Conservation (phyloP, 768 basidiomycete species). For the Pleurotus tuoliensis region DNA sequence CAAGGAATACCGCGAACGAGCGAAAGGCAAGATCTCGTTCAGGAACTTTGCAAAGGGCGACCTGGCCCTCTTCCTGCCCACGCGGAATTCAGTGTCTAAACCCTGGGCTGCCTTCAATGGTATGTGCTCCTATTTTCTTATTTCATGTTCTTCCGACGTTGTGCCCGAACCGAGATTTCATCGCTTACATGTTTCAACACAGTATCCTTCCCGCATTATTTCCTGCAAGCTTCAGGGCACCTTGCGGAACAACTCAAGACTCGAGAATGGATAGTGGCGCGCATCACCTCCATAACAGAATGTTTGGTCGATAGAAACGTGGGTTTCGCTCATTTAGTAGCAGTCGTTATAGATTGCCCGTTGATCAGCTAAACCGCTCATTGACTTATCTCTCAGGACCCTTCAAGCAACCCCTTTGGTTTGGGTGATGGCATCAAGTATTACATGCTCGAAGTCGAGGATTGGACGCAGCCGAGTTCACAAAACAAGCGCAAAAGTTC, state of each 20-base stretch:
- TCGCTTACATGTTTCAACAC: conserved; percentile 16
- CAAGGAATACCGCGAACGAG: conserved; percentile 92
- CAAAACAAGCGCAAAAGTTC: conserved; percentile 55
- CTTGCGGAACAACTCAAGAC: conserved; percentile 87
- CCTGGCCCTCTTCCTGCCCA: conserved; percentile 92
- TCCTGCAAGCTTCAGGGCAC: conserved; percentile 83
- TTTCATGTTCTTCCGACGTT: neutral
- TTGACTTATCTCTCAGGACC: conserved; percentile 47
- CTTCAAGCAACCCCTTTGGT: conserved; percentile 83
- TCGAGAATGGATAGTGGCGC: conserved; percentile 92
- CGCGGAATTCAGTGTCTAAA: conserved; percentile 87
- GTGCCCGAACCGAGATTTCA: conserved; percentile 31
- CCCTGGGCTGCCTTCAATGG: conserved; percentile 99
- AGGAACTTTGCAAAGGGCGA: conserved; percentile 94
- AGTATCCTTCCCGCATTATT: conserved; percentile 98
- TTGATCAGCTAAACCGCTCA: neutral
- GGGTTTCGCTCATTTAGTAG: conserved; percentile 18
- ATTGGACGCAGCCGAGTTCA: conserved; percentile 78
- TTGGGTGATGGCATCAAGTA: conserved; percentile 88
- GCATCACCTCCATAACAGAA: conserved; percentile 86
- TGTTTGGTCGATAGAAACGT: conserved; percentile 80
- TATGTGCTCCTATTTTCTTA: conserved; percentile 29
- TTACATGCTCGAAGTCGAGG: conserved; percentile 91
- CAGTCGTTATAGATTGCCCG: conserved; percentile 7
- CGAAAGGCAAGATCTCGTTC: conserved; percentile 95